A percentile compares a stretch with the other conserved stretches of the same genome.
These are phyloP conservation scores for Kokia cookei DNA, from an alignment of 441 rosid genomes.

Conservation along the genomic window DNA sequence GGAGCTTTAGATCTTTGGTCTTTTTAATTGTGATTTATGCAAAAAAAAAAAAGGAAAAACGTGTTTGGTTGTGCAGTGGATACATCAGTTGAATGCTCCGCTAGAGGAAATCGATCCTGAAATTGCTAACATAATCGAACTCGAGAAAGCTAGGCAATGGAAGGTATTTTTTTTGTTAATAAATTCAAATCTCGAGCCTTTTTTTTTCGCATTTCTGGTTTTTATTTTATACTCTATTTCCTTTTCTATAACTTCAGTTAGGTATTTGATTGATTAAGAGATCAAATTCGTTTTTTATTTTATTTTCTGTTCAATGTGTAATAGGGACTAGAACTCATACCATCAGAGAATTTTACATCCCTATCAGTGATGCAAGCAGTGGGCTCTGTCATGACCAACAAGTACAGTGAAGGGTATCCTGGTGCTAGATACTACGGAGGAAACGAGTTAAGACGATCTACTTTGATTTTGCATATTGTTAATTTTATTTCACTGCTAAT, in stretches of 20 bases:
- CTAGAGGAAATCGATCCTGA: conserved; percentile 84
- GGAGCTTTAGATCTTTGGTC: background rate
- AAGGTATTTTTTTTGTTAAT: conserved; percentile 37
- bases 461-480: background rate
- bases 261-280: conserved; percentile 3
- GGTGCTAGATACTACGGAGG: conserved; percentile 98
- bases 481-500: background rate
- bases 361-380: conserved; percentile 93
- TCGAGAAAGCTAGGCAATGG: conserved; percentile 96
- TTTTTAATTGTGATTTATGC: background rate
- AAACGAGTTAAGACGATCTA: conserved; percentile 68
- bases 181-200: background rate
- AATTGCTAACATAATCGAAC: conserved; percentile 79
- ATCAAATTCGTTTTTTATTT: background rate
- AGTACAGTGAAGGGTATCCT: conserved; percentile 95
- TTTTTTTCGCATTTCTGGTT: background rate
- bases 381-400: conserved; percentile 94
- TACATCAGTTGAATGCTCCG: conserved; percentile 75
- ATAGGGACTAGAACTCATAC: conserved; percentile 89
- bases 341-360: conserved; percentile 93
- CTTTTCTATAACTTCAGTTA: background rate
- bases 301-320: background rate
- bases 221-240: background rate
- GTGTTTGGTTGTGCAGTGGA: conserved; percentile 47
- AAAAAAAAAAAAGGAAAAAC: background rate